Percentiles rank a stretch among this genome's conserved stretches.
phyloP scores from a whole-genome alignment of 208 protist species.

The Wallacemonas sp. region DNA sequence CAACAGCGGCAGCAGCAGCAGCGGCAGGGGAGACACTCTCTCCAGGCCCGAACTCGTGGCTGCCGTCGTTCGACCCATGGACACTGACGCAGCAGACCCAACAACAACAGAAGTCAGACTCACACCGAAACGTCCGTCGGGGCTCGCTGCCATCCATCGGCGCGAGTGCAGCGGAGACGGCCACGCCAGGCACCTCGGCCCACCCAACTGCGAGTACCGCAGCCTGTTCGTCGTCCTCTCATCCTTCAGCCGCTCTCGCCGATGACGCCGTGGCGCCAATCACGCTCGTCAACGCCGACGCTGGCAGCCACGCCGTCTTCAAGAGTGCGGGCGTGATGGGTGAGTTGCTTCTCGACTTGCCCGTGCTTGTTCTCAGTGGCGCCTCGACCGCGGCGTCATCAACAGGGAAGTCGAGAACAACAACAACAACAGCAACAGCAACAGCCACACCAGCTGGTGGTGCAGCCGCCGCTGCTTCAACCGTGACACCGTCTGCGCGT shows the following conservation, averaged over 20 bases:
- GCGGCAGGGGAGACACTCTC: background rate
- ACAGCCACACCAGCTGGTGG: background rate
- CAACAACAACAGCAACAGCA: background rate
- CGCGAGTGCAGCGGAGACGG: no score
- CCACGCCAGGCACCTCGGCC: no score
- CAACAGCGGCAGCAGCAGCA: background rate
- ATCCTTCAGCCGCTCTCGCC: no score
- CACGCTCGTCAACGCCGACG: no score
- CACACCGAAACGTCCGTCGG: no score
- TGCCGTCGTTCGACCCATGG: slow-evolving; percentile 5
- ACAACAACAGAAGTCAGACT: background rate
- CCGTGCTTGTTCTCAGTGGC: background rate
- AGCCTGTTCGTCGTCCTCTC: no score
- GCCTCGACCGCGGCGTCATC: no score
- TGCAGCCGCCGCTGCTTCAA: background rate
- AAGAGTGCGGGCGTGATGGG: background rate
- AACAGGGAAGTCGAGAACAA: no score
- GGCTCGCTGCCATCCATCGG: no score
- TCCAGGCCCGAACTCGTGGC: background rate
- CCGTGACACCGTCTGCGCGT: background rate
- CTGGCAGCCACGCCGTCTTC: background rate
- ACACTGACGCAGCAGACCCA: background rate
- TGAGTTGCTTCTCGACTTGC: background rate
- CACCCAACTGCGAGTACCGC: no score
- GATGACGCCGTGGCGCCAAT: no score